These are phyloP conservation scores for Bipolaris cookei DNA, from an alignment of 2,329 filamentous ascomycete genomes.

Conservation along the genomic window DNA sequence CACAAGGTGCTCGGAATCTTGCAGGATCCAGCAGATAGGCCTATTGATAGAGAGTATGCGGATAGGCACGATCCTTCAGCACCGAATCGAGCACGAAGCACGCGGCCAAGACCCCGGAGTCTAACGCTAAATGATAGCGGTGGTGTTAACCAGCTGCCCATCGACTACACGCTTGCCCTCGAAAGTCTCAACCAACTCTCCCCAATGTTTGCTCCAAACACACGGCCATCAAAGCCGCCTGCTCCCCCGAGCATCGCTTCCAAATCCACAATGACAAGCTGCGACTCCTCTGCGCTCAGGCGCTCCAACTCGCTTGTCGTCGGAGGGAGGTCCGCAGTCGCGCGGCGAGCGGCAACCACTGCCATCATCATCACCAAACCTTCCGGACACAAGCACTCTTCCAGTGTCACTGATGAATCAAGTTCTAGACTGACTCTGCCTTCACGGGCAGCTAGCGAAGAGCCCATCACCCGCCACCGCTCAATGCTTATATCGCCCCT, in stretches of 20 bases:
- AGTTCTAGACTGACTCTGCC: constrained; percentile 24
- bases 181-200: constrained; percentile 37
- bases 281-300: constrained; percentile 20
- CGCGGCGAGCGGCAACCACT: constrained; percentile 30
- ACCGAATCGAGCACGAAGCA: constrained; percentile 23
- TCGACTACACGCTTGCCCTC: constrained; percentile 51
- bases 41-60: constrained; percentile 3
- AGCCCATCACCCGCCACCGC: constrained; percentile 35
- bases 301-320: constrained; percentile 41
- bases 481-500: constrained; percentile 35
- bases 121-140: constrained; percentile 45
- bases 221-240: constrained; percentile 19
- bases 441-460: constrained; percentile 41
- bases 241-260: constrained; percentile 29
- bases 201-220: constrained; percentile 20
- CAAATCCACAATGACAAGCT: constrained; percentile 28
- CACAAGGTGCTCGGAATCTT: constrained; percentile 52
- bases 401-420: constrained; percentile 33
- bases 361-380: constrained; percentile 32
- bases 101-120: constrained; percentile 38
- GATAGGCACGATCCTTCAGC: constrained; percentile 16
- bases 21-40: constrained; percentile 15
- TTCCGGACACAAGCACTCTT: constrained; percentile 34
- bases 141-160: constrained; percentile 46
- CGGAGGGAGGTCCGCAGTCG: constrained; percentile 41